Evolutionary conservation across 495 filamentous ascomycete species (phyloP).

Genomic region (Aspergillus taichungensis): DNA sequence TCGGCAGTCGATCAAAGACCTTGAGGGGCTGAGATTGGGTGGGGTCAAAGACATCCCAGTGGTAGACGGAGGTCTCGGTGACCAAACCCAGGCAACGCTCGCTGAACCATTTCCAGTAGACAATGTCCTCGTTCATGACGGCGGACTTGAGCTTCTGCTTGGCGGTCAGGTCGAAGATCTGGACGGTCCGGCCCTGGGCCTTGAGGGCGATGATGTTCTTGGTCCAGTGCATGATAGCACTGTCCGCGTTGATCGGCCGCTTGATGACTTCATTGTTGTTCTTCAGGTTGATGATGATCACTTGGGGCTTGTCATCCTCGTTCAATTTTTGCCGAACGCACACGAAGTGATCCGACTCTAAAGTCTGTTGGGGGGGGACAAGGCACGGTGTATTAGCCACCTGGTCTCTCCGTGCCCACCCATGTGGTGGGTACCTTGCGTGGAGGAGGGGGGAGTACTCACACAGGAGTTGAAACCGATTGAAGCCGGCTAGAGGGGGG

Average conservation of each 20-base stretch:
- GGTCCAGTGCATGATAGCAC: conserved; percentile 98
- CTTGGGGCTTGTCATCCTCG: conserved; percentile 74
- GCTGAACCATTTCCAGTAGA: conserved; percentile 99
- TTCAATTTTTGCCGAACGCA: conserved; percentile 90
- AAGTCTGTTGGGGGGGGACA: conserved; percentile 51
- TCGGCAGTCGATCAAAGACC: conserved; percentile 84
- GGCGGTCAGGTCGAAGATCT: conserved; percentile 88
- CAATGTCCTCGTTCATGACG: conserved; percentile 91
- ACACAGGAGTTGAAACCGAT: conserved; percentile 98
- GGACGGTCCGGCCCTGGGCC: conserved; percentile 82
- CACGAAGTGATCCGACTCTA: conserved; percentile 93
- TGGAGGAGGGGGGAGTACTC: conserved; percentile 30
- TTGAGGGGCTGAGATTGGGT: conserved; percentile 72
- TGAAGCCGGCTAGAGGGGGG: conserved; percentile 50
- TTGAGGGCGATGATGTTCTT: conserved; percentile 93
- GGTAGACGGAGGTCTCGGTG: conserved; percentile 82
- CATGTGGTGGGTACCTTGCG: background rate
- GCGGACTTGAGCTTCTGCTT: conserved; percentile 93
- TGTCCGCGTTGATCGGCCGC: conserved; percentile 96
- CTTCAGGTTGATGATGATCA: conserved; percentile 94
- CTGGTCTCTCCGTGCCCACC: conserved; percentile 4
- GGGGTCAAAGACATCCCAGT: conserved; percentile 91
- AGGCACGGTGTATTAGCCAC: conserved; percentile 5
- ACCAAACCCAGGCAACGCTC: conserved; percentile 79
- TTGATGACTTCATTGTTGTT: conserved; percentile 87